Conservation (phyloP, 2,329 filamentous ascomycete species). For the Arthrobotrys sphaeroides region DNA sequence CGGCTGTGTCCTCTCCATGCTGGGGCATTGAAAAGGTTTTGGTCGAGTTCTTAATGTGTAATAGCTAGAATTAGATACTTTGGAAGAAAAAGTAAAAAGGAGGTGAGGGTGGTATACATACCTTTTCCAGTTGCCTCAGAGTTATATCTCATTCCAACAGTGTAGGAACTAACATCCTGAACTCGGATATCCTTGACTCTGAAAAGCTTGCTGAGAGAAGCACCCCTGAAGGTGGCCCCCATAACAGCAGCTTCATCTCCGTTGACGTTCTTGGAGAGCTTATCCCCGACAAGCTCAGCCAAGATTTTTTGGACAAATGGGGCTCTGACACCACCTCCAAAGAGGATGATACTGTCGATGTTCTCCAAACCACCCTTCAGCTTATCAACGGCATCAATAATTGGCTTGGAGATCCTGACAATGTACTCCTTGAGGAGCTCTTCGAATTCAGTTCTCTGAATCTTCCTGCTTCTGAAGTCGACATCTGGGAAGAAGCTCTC, state of each 20-base stretch:
- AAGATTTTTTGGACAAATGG: slow-evolving; percentile 93
- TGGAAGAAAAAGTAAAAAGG: too few relatives aligned
- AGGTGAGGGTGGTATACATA: slow-evolving; percentile 19
- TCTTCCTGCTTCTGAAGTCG: slow-evolving; percentile 79
- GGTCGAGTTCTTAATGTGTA: slow-evolving; percentile 68
- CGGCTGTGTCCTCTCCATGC: slow-evolving; percentile 82
- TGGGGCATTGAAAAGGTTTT: slow-evolving; percentile 82
- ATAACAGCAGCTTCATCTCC: slow-evolving; percentile 96
- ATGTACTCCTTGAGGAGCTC: slow-evolving; percentile 75
- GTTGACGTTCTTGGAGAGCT: slow-evolving; percentile 93
- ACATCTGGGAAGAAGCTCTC: slow-evolving; percentile 91
- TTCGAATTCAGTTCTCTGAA: slow-evolving; percentile 83
- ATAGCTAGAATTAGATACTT: slow-evolving; percentile 8
- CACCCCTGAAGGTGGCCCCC: slow-evolving; percentile 92
- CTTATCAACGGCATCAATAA: slow-evolving; percentile 77
- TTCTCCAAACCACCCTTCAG: slow-evolving; percentile 78
- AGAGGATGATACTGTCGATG: slow-evolving; percentile 88
- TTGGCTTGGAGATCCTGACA: slow-evolving; percentile 73
- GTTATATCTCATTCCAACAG: slow-evolving; percentile 78
- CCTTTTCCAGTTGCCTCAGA: slow-evolving; percentile 65
- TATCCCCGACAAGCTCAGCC: slow-evolving; percentile 78
- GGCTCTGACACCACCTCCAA: slow-evolving; percentile 87
- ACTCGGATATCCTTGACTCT: slow-evolving; percentile 95
- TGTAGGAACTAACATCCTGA: slow-evolving; percentile 78
- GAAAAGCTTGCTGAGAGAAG: slow-evolving; percentile 91